Conservation (phyloP, 805 yeast species). For the Lipomyces mesembrius region DNA sequence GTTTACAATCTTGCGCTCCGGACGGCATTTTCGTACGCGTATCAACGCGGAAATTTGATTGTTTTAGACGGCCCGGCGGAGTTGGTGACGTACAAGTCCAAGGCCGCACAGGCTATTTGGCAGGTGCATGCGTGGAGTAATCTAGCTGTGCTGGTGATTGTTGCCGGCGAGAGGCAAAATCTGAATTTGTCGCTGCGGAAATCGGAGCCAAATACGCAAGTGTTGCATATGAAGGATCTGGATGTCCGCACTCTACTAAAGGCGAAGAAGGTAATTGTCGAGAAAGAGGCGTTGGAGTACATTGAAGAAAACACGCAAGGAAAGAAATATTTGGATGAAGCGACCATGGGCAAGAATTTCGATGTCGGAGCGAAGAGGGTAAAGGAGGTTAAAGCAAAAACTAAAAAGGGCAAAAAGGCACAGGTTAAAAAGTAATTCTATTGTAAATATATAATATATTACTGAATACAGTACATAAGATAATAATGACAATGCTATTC, state of each 20-base stretch:
- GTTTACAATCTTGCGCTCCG: constrained; percentile 77
- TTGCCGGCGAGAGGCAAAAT: constrained; percentile 13
- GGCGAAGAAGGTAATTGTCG: constrained; percentile 34
- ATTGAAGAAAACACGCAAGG: constrained; percentile 29
- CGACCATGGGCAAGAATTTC: constrained; percentile 11
- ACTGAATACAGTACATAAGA: background rate
- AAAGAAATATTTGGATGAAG: constrained; percentile 23
- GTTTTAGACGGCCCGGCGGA: constrained; percentile 64
- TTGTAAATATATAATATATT: constrained; percentile 1
- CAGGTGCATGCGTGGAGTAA: constrained; percentile 19
- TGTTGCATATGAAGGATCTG: constrained; percentile 26
- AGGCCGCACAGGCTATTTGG: constrained; percentile 21
- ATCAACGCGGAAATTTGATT: constrained; percentile 70
- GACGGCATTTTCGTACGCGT: constrained; percentile 80
- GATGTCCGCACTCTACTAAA: constrained; percentile 31
- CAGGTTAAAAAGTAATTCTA: background rate
- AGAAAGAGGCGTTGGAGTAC: constrained; percentile 31
- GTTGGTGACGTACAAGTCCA: constrained; percentile 28
- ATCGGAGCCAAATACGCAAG: constrained; percentile 6
- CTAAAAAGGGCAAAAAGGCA: background rate
- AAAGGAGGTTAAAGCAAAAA: background rate
- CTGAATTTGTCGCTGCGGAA: constrained; percentile 11
- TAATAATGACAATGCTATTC: constrained; percentile 1
- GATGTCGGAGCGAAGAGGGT: background rate
- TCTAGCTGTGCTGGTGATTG: constrained; percentile 17